Evolutionary conservation across 1,284 basidiomycete genomes (phyloP), one percentile per base, ranked within the genome.

Genomic region (Trichosporon ovoides): DNA sequence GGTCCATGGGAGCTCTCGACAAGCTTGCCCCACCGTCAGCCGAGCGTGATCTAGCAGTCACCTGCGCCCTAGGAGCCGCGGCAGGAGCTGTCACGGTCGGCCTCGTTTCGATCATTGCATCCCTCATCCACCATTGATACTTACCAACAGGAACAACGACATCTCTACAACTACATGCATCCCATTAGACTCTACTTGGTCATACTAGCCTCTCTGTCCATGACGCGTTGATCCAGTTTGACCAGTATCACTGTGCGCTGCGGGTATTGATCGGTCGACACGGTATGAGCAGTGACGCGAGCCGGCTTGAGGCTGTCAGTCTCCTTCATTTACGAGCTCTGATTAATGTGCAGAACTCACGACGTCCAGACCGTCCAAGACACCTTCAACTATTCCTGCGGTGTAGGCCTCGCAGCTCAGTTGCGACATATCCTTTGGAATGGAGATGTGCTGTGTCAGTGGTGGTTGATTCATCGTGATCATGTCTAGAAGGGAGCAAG

Each of bases 361-460:
- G 66, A 98, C 93, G 56, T 93, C 91, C 19, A 97, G 81, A 0
- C 93, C 94, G 73, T 99, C 95, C 59, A 98, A 80, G 3, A 97
- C 91, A 7, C 93, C 95, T 78, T 99, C 96, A 3, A 99, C 93
- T 56, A 98, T 87, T 0, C 96, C 95, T 6, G 95, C 95, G 0
- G 93, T 93, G 72, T 96, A 89, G 1, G 95, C 97, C 36, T 94
- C 97, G 71, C 94, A 97, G 68, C 88, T 93, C 37, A 99, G 82
- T 69, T 91, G 87, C 63, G 85, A 88, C 85, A 98, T 88, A 70
- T 98, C 96, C 66, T 86, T 87, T 6, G 95, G 96, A 22, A 98
- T 87, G 18, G 91, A 92, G 62, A 99, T 92, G 67, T 89, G 83
- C 64, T 89, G 85, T 56, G 96, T 93, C 64, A 98, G 83, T 19